Base-by-base conservation (phyloP, 768 basidiomycete genomes). In the Bullera alba region DNA sequence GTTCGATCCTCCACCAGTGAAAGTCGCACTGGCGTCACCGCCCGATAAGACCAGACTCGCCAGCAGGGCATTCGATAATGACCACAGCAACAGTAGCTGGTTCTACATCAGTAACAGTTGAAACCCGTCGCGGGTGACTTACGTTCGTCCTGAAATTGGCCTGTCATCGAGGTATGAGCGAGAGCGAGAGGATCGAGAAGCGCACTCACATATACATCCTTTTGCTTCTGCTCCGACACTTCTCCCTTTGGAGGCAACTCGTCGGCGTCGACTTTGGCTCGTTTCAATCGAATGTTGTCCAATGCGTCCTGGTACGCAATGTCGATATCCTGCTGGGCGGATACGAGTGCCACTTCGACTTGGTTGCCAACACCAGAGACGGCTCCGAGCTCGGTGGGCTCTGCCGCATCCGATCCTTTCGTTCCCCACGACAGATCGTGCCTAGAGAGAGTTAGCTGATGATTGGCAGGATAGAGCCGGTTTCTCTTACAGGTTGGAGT, bases 271-370 rank as follows among this genome's bases (percentile, higher is more conserved):
- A 65, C 57, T 21, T 64, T 56, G 2, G 63, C 58, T 2, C 65
- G 50, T 35, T 73, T 70, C 28, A 74, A 75, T 48, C 80, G 79
- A 28, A 92, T 75, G 61, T 88, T 87, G 27, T 79, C 78, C 34
- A 91, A 75, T 0, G 87, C 83, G 60, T 90, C 88, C 63, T 86
- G 83, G 58, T 95, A 92, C 34, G 87, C 81, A 41, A 79, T 81
- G 65, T 90, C 86, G 43, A 85, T 81, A 65, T 89, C 88, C 1
- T 83, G 85, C 15, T 83, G 80, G 54, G 87, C 84, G 0, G 85
- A 82, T 21, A 85, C 78, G 72, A 92, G 80, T 71, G 91, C 86
- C 43, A 93, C 83, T 65, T 91, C 87, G 38, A 93, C 89, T 59
- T 86, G 82, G 14, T 82, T 83, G 63, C 90, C 83, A 65, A 88